Conservation (phyloP, 768 basidiomycete genomes). For the Termitomyces sp. region DNA sequence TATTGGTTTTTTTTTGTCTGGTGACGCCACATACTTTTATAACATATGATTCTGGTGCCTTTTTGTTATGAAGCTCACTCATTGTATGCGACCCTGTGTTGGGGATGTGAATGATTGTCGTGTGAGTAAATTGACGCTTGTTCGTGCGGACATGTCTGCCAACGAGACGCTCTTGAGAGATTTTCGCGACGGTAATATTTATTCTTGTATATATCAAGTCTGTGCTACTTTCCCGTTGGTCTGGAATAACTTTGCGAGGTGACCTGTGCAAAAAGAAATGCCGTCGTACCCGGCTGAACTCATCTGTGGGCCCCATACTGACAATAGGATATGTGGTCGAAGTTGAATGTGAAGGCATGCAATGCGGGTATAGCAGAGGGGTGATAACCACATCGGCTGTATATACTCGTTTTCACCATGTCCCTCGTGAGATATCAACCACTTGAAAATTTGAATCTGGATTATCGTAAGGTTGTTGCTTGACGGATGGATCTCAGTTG, state of each 20-base stretch:
- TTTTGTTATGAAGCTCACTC: not conserved
- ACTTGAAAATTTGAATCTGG: not conserved
- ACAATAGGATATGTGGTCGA: not conserved
- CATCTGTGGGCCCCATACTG: not conserved
- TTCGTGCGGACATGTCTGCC: too few relatives aligned
- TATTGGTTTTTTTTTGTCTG: not conserved
- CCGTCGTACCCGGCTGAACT: not conserved
- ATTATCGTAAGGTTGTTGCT: not conserved
- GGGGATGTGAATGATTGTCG: too few relatives aligned
- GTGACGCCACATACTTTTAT: not conserved
- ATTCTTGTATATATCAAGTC: too few relatives aligned
- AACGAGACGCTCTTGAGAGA: too few relatives aligned
- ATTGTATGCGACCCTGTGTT: too few relatives aligned
- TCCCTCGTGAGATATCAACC: not conserved
- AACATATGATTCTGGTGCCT: constrained; percentile 9
- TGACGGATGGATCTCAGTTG: not conserved
- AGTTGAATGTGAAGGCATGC: too few relatives aligned
- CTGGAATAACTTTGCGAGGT: too few relatives aligned
- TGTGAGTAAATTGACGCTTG: too few relatives aligned
- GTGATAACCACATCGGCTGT: not conserved
- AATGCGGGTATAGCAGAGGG: not conserved
- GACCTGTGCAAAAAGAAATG: not conserved
- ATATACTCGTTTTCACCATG: not conserved
- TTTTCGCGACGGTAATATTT: too few relatives aligned
- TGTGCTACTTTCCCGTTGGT: too few relatives aligned